A percentile compares a stretch with the other conserved stretches of the same genome.
These are phyloP conservation scores for Vitis hybrid DNA, from an alignment of 177 flowering plant species.

Conservation along the genomic window DNA sequence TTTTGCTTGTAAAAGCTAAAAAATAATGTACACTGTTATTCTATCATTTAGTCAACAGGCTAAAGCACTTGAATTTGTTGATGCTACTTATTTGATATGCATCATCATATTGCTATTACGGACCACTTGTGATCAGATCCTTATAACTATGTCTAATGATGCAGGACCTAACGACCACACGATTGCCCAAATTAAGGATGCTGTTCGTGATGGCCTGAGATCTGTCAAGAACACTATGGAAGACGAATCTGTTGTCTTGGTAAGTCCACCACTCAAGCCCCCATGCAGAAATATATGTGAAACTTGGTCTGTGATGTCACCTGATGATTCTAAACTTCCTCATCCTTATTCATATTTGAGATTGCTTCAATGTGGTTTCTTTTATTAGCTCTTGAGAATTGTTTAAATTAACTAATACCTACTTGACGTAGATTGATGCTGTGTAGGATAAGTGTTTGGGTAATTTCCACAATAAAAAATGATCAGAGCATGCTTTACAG, in stretches of 20 bases:
- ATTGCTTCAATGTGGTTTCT: too few species aligned
- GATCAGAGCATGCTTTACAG: too few species aligned
- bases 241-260: constrained; percentile 87
- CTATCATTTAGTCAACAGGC: too few species aligned
- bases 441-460: too few species aligned
- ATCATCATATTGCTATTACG: neutral
- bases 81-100: neutral
- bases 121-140: neutral
- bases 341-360: too few species aligned
- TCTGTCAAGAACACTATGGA: constrained; percentile 94
- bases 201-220: constrained; percentile 97
- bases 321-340: too few species aligned
- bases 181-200: constrained; percentile 99
- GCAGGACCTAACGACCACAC: constrained; percentile 99
- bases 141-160: constrained; percentile 11
- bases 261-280: constrained; percentile 23
- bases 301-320: too few species aligned
- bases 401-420: too few species aligned
- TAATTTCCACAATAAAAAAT: too few species aligned
- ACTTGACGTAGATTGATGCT: too few species aligned
- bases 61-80: neutral
- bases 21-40: neutral
- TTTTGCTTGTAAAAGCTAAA: neutral
- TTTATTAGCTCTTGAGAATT: too few species aligned
- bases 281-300: too few species aligned